Conservation (phyloP, 768 basidiomycete species). For the Leucogyrophana mollusca region DNA sequence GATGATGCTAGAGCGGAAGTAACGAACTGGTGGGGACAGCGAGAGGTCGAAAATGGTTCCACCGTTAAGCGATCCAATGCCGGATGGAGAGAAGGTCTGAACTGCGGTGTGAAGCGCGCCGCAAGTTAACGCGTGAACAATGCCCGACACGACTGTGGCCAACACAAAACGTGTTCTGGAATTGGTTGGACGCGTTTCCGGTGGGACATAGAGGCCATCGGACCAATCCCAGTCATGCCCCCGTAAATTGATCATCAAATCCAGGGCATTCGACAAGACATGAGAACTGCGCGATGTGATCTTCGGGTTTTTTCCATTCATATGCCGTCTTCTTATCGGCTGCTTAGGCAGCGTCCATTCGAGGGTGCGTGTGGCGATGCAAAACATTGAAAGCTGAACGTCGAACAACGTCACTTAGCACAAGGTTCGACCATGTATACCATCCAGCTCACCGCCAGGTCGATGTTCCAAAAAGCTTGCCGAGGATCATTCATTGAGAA, state of each 20-base stretch:
- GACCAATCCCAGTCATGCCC: constrained; percentile 67
- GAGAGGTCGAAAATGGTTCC: constrained; percentile 32
- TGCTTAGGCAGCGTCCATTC: constrained; percentile 14
- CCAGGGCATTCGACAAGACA: constrained; percentile 38
- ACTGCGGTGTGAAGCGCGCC: constrained; percentile 46
- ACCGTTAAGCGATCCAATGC: constrained; percentile 21
- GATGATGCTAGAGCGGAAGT: constrained; percentile 41
- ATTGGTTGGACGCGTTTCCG: constrained; percentile 38
- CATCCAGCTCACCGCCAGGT: constrained; percentile 14
- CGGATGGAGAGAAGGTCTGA: constrained; percentile 43
- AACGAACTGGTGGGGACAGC: constrained; percentile 24
- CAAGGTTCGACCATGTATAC: too few species aligned
- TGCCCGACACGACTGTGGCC: constrained; percentile 30
- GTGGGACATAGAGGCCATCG: constrained; percentile 21
- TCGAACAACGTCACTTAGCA: too few species aligned
- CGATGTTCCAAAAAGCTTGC: constrained; percentile 4
- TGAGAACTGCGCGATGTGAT: neutral
- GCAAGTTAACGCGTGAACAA: constrained; percentile 37
- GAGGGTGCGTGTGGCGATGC: constrained; percentile 11
- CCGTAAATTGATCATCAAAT: constrained; percentile 51
- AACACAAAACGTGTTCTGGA: constrained; percentile 37
- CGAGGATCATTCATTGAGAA: constrained; percentile 1
- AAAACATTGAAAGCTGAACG: constrained; percentile 12
- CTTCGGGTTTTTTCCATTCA: too few species aligned
- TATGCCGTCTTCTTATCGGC: constrained; percentile 7